Evolutionary conservation across 2,329 filamentous ascomycete genomes (phyloP), one percentile per base, ranked within the genome.

Genomic region (Colletotrichum trifolii): DNA sequence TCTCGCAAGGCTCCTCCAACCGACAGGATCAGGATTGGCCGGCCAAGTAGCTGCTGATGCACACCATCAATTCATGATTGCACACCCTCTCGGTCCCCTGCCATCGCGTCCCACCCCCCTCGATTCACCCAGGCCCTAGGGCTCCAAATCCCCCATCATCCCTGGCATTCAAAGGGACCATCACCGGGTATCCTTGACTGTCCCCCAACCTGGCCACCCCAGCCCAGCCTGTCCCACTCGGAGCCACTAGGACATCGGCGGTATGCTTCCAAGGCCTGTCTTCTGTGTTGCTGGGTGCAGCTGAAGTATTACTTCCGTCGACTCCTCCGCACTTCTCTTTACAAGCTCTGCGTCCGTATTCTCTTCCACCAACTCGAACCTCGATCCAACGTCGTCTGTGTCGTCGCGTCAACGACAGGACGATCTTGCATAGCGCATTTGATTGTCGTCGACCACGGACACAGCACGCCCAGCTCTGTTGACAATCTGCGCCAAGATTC

Each of bases 291-390:
- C 54, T 55, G 54, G 54, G 54, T 64, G 66, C 64, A 60, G 52
- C 54, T 63, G 47, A 58, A 54, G 57, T 68, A 67, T 65, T 67
- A 67, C 61, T 61, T 66, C 50, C 61, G 48, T 47, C 62, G 52
- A 58, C 55, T 57, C 64, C 60, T 64, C 64, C 60, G 52, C 52
- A 60, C 36, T 38, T 54, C 25, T 25, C 25, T 25, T 5, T 25
- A 59, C 60, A n/a, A 40, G 39, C 38, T 42, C 25, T 34, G 35
- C 46, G 45, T 54, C 54, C 55, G 49, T 42, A 47, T 56, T 38
- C 38, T 34, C 40, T 43, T 60, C 47, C 36, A 66, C 38, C 52
- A 42, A 43, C 47, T 54, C 54, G 52, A n/a, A 56, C 34, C 50
- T 55, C 42, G 55, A 5, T 38, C 25, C 43, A 38, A 36, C 38